phyloP scores from a whole-genome alignment of 2,329 filamentous ascomycete species.

The Cladophialophora immunda region DNA sequence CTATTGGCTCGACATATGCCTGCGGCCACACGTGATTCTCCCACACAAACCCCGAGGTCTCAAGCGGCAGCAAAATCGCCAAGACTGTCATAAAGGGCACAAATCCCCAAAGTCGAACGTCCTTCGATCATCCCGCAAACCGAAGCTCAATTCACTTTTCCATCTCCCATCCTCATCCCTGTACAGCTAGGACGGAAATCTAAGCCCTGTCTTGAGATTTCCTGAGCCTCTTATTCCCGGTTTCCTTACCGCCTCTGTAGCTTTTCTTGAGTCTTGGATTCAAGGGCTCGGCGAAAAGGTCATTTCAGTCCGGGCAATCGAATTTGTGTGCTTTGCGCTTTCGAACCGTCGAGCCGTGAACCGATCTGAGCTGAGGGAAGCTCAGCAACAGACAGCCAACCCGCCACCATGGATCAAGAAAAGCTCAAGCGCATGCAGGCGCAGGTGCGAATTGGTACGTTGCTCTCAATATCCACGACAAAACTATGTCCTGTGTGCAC shows the following conservation, averaged over 20 bases:
- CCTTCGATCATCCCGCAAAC: conserved; percentile 1
- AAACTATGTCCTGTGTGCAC: conserved; percentile 16
- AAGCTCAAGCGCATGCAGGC: conserved; percentile 73
- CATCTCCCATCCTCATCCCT: conserved; percentile 8
- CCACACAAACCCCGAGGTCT: neutral
- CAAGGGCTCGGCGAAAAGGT: conserved; percentile 3
- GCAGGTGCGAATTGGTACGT: conserved; percentile 76
- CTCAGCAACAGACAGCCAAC: neutral
- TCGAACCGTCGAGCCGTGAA: neutral
- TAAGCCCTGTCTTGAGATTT: conserved; percentile 13
- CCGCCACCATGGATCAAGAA: conserved; percentile 69
- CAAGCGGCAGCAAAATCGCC: conserved; percentile 1
- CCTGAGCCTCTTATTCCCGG: conserved; percentile 15
- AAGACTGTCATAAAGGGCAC: conserved; percentile 9
- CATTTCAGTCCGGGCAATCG: neutral
- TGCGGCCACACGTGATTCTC: neutral
- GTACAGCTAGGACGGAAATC: conserved; percentile 27
- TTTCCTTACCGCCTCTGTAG: neutral
- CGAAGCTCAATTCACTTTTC: neutral
- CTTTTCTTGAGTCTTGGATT: neutral
- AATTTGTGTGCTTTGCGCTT: conserved; percentile 13
- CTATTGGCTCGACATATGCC: too few relatives aligned
- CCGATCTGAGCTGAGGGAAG: conserved; percentile 15
- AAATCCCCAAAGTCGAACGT: neutral
- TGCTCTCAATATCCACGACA: conserved; percentile 24